These are phyloP conservation scores for Talaromyces sp. DNA, from an alignment of 2,329 filamentous ascomycete genomes.

Conservation along the genomic window DNA sequence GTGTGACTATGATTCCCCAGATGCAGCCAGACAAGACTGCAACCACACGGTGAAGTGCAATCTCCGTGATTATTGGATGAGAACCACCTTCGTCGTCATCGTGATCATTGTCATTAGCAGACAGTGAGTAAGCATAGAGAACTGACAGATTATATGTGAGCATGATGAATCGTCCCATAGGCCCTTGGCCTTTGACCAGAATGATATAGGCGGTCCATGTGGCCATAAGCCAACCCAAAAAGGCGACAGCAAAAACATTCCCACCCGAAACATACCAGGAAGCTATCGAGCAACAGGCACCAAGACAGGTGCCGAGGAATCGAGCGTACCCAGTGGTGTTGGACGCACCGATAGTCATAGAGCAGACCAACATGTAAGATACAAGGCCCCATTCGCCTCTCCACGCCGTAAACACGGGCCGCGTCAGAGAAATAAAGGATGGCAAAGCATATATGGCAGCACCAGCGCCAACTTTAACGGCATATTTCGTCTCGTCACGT, in stretches of 20 bases:
- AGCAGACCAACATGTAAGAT: conserved; percentile 96
- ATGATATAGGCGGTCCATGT: conserved; percentile 87
- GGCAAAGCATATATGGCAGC: conserved; percentile 85
- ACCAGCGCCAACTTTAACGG: conserved; percentile 87
- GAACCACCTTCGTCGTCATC: conserved; percentile 81
- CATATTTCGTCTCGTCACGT: conserved; percentile 67
- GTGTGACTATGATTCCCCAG: conserved; percentile 87
- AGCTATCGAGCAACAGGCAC: conserved; percentile 67
- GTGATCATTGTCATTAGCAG: conserved; percentile 71
- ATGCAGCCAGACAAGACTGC: conserved; percentile 81
- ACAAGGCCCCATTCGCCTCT: conserved; percentile 93
- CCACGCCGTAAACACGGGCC: conserved; percentile 79
- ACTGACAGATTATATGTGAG: conserved; percentile 94
- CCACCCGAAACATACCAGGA: conserved; percentile 73
- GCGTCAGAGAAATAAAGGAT: conserved; percentile 72
- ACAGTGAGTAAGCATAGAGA: conserved; percentile 87
- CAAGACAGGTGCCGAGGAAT: conserved; percentile 79
- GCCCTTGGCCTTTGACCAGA: conserved; percentile 73
- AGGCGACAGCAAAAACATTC: conserved; percentile 68
- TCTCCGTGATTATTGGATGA: conserved; percentile 78
- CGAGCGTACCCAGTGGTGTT: conserved; percentile 87
- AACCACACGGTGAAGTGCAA: conserved; percentile 79
- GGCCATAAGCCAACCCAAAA: conserved; percentile 76
- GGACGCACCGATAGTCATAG: conserved; percentile 93
- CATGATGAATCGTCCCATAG: conserved; percentile 87